Evolutionary conservation across 1,284 basidiomycete genomes (phyloP).

Genomic region (Ganoderma multipileum): DNA sequence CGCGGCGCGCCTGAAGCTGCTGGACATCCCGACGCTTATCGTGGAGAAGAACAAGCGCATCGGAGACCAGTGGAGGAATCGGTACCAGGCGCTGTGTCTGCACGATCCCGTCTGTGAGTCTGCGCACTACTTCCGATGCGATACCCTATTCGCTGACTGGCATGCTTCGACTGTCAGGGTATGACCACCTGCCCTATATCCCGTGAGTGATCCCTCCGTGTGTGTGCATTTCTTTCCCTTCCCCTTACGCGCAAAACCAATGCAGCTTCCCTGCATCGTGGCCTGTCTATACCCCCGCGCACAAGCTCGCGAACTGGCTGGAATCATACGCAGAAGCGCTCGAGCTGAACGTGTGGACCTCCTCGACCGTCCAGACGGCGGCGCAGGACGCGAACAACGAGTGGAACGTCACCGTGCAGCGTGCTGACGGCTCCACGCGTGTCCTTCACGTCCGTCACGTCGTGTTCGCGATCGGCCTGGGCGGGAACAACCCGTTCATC

Average conservation of each 20-base stretch:
- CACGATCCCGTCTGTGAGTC: slow-evolving; percentile 71
- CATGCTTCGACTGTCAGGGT: slow-evolving; percentile 44
- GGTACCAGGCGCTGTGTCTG: slow-evolving; percentile 67
- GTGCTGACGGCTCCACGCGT: slow-evolving; percentile 49
- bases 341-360: slow-evolving; percentile 73
- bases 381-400: slow-evolving; percentile 53
- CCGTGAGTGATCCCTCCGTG: slow-evolving; percentile 34
- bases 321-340: slow-evolving; percentile 69
- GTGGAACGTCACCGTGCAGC: slow-evolving; percentile 62
- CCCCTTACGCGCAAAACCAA: not conserved
- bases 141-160: not conserved
- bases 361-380: slow-evolving; percentile 53
- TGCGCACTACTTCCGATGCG: not conserved
- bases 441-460: slow-evolving; percentile 62
- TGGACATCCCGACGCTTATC: slow-evolving; percentile 59
- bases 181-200: slow-evolving; percentile 62
- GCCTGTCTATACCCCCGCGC: slow-evolving; percentile 67
- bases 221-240: not conserved
- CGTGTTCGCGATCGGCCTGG: slow-evolving; percentile 68
- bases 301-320: slow-evolving; percentile 73
- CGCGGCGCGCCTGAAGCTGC: slow-evolving; percentile 63
- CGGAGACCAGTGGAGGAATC: slow-evolving; percentile 65
- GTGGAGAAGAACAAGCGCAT: slow-evolving; percentile 60
- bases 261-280: slow-evolving; percentile 62
- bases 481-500: slow-evolving; percentile 55